Evolutionary conservation across 257 asterid genomes (phyloP).

Genomic region (Jacaranda mimosifolia): DNA sequence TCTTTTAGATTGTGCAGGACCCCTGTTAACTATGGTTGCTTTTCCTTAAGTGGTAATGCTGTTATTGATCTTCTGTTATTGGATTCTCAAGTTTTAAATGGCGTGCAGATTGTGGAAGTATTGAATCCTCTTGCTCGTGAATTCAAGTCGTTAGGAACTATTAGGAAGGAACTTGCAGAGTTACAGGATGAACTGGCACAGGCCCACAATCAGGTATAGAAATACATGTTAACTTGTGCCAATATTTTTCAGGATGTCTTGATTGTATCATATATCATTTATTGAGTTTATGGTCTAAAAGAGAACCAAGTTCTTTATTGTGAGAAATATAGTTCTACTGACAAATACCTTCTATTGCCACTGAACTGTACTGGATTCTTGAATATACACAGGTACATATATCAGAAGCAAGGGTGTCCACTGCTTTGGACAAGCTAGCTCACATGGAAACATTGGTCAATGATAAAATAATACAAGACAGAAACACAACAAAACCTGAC

Average conservation of each 20-base stretch:
- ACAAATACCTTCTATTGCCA: too few relatives aligned
- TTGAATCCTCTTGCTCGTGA: constrained; percentile 97
- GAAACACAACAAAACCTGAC: constrained; percentile 51
- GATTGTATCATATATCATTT: background rate
- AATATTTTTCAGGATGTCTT: background rate
- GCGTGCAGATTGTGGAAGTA: constrained; percentile 76
- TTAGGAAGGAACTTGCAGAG: constrained; percentile 87
- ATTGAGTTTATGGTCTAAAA: background rate
- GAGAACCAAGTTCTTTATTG: background rate
- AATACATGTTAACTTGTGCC: background rate
- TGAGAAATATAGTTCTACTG: background rate
- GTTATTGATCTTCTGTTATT: background rate
- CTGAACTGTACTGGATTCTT: constrained; percentile 11
- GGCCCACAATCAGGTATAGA: constrained; percentile 86
- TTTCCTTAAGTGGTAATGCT: background rate
- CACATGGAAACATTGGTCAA: constrained; percentile 85
- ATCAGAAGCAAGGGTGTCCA: constrained; percentile 88
- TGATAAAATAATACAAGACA: constrained; percentile 75
- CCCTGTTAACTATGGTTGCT: background rate
- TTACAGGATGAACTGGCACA: constrained; percentile 76
- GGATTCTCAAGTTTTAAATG: background rate
- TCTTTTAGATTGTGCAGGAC: background rate
- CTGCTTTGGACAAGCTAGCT: constrained; percentile 95
- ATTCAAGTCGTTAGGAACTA: constrained; percentile 88
- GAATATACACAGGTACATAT: constrained; percentile 74